Conservation (phyloP, 1,139 yeast species). For the Tardiomyces blankii region DNA sequence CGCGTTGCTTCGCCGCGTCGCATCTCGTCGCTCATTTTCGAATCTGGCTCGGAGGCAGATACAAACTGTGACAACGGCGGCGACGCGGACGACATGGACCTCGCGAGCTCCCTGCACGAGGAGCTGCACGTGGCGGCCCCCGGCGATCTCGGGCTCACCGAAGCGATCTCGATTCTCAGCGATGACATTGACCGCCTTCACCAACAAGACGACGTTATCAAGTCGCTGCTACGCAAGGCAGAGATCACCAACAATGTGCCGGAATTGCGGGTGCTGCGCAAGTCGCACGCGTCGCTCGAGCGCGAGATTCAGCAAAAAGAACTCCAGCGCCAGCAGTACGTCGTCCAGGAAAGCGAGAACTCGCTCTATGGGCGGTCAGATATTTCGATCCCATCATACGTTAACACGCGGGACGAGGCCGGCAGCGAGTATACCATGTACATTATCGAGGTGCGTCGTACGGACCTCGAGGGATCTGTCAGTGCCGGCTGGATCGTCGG, state of each 20-base stretch:
- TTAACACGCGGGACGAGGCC: slow-evolving; percentile 37
- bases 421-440: slow-evolving; percentile 59
- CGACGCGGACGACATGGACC: neutral
- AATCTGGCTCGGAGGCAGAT: no score
- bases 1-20: neutral
- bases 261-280: slow-evolving; percentile 55
- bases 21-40: neutral
- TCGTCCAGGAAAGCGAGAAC: slow-evolving; percentile 74
- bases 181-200: slow-evolving; percentile 50
- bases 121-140: slow-evolving; percentile 45
- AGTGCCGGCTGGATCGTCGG: slow-evolving; percentile 87
- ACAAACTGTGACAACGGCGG: neutral
- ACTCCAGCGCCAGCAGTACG: slow-evolving; percentile 65
- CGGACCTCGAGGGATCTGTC: slow-evolving; percentile 32
- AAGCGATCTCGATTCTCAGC: slow-evolving; percentile 47
- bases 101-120: slow-evolving; percentile 1
- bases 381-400: slow-evolving; percentile 55
- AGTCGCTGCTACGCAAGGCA: slow-evolving; percentile 64
- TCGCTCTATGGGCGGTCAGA: slow-evolving; percentile 63
- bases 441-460: slow-evolving; percentile 63
- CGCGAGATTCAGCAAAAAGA: slow-evolving; percentile 65
- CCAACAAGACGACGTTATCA: slow-evolving; percentile 52
- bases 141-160: slow-evolving; percentile 54
- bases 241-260: slow-evolving; percentile 66
- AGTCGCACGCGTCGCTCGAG: slow-evolving; percentile 54